Percentiles rank a stretch among this genome's conserved stretches.
Evolutionary conservation across 345 rosid genomes (phyloP).

Genomic region (Toxicodendron radicans): DNA sequence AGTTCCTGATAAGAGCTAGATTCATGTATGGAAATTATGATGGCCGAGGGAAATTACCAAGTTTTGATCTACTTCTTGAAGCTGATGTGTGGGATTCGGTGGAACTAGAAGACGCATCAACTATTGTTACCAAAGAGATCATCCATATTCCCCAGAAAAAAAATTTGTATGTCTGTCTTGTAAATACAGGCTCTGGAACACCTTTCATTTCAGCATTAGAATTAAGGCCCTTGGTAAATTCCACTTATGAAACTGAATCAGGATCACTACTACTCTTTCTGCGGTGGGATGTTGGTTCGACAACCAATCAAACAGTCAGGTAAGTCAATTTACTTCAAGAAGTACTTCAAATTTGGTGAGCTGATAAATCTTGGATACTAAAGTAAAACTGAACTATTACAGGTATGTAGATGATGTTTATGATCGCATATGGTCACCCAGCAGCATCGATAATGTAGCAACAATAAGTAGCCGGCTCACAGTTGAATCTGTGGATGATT

Average conservation of each 20-base stretch:
- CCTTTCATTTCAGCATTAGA: slow-evolving; percentile 22
- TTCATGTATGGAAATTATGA: slow-evolving; percentile 36
- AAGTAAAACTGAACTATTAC: not conserved
- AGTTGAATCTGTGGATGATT: too few species aligned
- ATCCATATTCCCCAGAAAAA: not conserved
- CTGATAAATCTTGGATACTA: not conserved
- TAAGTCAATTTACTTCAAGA: not conserved
- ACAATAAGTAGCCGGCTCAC: too few species aligned
- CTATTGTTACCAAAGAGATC: not conserved
- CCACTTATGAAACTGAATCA: slow-evolving; percentile 7
- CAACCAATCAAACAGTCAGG: not conserved
- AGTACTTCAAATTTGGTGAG: not conserved
- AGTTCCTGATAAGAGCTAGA: slow-evolving; percentile 24
- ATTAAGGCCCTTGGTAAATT: slow-evolving; percentile 14
- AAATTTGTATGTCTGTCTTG: not conserved
- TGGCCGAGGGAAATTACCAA: not conserved
- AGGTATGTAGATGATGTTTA: slow-evolving; percentile 31
- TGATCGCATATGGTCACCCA: slow-evolving; percentile 27
- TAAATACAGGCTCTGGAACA: slow-evolving; percentile 10
- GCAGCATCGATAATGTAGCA: not conserved
- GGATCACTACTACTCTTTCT: not conserved
- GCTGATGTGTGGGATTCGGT: slow-evolving; percentile 17
- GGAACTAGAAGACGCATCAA: not conserved
- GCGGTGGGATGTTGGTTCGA: slow-evolving; percentile 1
- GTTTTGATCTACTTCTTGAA: slow-evolving; percentile 24